phyloP scores from a whole-genome alignment of 495 filamentous ascomycete species.

The Mycothermus thermophilus region DNA sequence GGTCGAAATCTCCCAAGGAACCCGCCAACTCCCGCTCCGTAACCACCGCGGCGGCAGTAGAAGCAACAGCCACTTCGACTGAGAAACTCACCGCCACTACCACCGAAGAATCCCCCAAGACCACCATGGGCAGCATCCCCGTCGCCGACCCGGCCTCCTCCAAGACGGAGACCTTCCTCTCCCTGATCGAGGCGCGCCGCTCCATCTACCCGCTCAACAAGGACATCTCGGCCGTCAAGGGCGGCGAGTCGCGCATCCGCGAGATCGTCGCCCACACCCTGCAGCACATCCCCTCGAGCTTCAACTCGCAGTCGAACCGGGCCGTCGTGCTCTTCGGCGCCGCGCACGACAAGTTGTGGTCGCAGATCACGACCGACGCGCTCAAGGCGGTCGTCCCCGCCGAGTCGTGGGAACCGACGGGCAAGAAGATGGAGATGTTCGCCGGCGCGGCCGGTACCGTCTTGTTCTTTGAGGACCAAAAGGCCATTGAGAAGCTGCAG shows the following conservation, averaged over 20 bases:
- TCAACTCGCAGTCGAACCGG: constrained; percentile 55
- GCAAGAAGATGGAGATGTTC: constrained; percentile 36
- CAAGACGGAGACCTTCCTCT: constrained; percentile 32
- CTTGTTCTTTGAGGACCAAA: constrained; percentile 51
- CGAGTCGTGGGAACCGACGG: constrained; percentile 37
- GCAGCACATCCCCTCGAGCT: constrained; percentile 43
- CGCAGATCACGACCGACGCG: constrained; percentile 36
- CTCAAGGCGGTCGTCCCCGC: constrained; percentile 46
- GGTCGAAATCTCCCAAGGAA: constrained; percentile 4
- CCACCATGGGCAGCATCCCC: constrained; percentile 3
- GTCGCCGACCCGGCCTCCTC: constrained; percentile 15
- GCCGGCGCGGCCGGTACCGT: constrained; percentile 45
- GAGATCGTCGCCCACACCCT: constrained; percentile 41
- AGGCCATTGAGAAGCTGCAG: constrained; percentile 36
- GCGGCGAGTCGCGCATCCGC: constrained; percentile 38
- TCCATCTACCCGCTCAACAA: constrained; percentile 46
- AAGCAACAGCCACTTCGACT: constrained; percentile 6
- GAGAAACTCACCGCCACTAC: constrained; percentile 7
- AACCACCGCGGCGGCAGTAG: too few relatives aligned
- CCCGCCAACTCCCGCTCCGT: constrained; percentile 12
- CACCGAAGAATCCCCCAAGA: constrained; percentile 7
- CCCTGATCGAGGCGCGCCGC: constrained; percentile 42
- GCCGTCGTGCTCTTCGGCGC: constrained; percentile 45
- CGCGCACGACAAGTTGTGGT: constrained; percentile 55
- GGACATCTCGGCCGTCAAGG: constrained; percentile 37